Evolutionary conservation across 2,329 filamentous ascomycete species (phyloP), one percentile per base, ranked within the genome.

Genomic region (Capronia americana): DNA sequence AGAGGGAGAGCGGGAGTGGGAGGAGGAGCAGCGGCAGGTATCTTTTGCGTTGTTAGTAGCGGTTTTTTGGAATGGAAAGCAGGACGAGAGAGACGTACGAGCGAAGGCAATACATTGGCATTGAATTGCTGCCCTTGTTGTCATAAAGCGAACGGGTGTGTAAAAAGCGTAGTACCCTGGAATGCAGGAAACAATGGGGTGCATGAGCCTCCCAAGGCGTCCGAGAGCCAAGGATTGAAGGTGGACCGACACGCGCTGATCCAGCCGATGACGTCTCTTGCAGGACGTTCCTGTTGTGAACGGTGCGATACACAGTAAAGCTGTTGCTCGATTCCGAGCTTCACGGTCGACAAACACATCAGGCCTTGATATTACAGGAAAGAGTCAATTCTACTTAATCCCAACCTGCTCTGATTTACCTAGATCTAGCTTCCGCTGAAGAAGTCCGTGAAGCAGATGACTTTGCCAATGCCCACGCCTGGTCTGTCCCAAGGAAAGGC

Each of bases 1-100:
- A 72, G 14, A 74, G 69, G 65, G 91, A 93, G 73, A 92, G 90
- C 78, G 93, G 93, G 66, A 92, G 92, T 60, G 92, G 92, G 73
- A 95, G 93, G 80, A 95, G 93, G 77, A 95, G 91, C 73, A 95
- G 88, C 32, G 92, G 92, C 59, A 95, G 86, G 90, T 91, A 94
- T 67, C 38, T 23, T 68, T 57, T 3, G 28, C 38, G 53, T 56
- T 10, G 44, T 44, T 34, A 50, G 54, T 30, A 28, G 30, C 46
- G 17, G 38, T 8, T 23, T 26, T 14, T 12, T 14, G 74, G 75
- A 32, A 14, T 12, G 26, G 28, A 28, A 14, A 23, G 30, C 12
- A 51, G 11, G 44, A 32, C 2, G 17, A n/a, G 57, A 14, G n/a
- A 53, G 44, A 32, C 71, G 80, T 73, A 88, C 87, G 86, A 89